phyloP scores from a whole-genome alignment of 805 yeast species.

The Schwanniomyces pseudopolymorphus region DNA sequence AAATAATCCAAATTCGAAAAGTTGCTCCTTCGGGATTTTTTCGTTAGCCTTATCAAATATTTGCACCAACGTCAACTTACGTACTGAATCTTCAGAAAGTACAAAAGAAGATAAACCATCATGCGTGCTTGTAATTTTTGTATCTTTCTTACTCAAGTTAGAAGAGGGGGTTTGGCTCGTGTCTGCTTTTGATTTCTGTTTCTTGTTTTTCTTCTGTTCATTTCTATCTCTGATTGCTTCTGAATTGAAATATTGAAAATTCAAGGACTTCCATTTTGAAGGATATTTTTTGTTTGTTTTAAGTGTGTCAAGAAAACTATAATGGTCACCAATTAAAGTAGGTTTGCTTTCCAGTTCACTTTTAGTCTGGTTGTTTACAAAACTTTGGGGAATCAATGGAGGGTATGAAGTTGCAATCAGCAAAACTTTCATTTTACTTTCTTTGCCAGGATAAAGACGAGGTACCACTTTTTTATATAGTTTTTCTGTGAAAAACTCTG shows the following conservation, averaged over 20 bases:
- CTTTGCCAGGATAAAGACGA: slow-evolving; percentile 32
- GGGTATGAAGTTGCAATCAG: slow-evolving; percentile 58
- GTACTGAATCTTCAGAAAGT: slow-evolving; percentile 57
- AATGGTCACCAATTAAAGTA: slow-evolving; percentile 36
- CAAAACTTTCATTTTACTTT: slow-evolving; percentile 46
- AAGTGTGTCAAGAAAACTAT: slow-evolving; percentile 47
- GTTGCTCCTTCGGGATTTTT: slow-evolving; percentile 58
- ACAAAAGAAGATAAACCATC: slow-evolving; percentile 54
- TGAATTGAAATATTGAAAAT: slow-evolving; percentile 49
- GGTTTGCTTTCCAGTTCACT: slow-evolving; percentile 14
- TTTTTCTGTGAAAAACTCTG: slow-evolving; percentile 57
- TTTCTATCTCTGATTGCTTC: not conserved
- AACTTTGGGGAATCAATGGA: slow-evolving; percentile 38
- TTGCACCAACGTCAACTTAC: slow-evolving; percentile 55
- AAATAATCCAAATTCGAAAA: slow-evolving; percentile 62
- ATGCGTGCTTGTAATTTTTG: slow-evolving; percentile 3
- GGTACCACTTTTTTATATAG: slow-evolving; percentile 28
- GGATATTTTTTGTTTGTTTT: slow-evolving; percentile 47
- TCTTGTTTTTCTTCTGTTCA: slow-evolving; percentile 16
- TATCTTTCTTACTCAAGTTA: slow-evolving; percentile 1
- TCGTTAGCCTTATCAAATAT: slow-evolving; percentile 60
- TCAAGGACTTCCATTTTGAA: slow-evolving; percentile 53
- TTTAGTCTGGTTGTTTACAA: slow-evolving; percentile 19
- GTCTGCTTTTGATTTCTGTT: slow-evolving; percentile 8
- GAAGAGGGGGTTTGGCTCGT: not conserved